These are phyloP conservation scores for Chytriomyces confervae DNA, from an alignment of 192 early-diverging fungal species.

Conservation along the genomic window DNA sequence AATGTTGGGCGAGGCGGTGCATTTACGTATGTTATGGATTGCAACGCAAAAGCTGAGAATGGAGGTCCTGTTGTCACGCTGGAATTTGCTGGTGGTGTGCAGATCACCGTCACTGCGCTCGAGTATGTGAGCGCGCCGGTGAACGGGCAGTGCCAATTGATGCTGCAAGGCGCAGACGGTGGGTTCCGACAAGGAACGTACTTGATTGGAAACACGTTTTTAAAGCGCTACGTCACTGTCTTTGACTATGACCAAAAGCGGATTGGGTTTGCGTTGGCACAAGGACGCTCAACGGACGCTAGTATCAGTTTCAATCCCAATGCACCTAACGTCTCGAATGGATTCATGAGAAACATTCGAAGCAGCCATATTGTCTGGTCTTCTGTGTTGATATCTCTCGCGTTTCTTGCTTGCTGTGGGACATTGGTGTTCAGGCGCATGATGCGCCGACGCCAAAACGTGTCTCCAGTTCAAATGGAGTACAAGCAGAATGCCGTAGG, in stretches of 20 bases:
- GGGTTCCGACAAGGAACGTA: slow-evolving; percentile 25
- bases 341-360: background rate
- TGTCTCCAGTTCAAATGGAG: background rate
- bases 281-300: background rate
- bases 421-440: background rate
- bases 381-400: background rate
- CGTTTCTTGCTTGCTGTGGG: background rate
- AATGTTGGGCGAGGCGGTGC: background rate
- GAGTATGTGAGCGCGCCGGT: slow-evolving; percentile 3
- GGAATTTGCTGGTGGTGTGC: background rate
- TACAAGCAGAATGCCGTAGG: background rate
- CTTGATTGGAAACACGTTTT: slow-evolving; percentile 27
- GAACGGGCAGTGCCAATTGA: background rate
- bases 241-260: slow-evolving; percentile 22
- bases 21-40: background rate
- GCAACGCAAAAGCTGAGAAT: background rate
- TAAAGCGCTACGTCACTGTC: slow-evolving; percentile 28
- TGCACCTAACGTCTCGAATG: background rate
- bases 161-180: background rate
- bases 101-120: background rate
- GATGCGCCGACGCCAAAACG: background rate
- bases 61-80: background rate
- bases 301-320: background rate
- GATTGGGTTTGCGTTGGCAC: slow-evolving; percentile 24
- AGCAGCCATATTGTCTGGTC: background rate